Percentiles rank a stretch among this genome's conserved stretches.
Evolutionary conservation across 305 asterid species (phyloP).

Genomic region (Fraxinus baroniana): DNA sequence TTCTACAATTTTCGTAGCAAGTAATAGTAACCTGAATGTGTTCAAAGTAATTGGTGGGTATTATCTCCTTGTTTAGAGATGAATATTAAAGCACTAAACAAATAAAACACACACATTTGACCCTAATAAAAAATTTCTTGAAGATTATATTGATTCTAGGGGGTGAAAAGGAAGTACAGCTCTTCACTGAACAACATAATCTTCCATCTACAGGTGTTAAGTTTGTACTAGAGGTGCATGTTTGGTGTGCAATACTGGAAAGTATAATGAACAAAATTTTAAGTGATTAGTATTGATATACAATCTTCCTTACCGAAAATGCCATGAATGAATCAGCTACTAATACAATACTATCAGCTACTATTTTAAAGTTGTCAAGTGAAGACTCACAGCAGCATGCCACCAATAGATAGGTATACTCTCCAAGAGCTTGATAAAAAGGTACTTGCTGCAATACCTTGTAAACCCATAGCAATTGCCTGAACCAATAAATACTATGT

Average conservation of each 20-base stretch:
- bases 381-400: slow-evolving; percentile 82
- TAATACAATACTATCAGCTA: not conserved
- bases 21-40: not conserved
- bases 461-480: slow-evolving; percentile 74
- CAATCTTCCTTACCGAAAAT: not conserved
- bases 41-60: not conserved
- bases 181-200: not conserved
- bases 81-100: slow-evolving; percentile 1
- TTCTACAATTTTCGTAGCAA: not conserved
- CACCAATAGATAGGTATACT: slow-evolving; percentile 70
- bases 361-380: slow-evolving; percentile 14
- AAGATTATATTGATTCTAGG: not conserved
- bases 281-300: not conserved
- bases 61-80: not conserved
- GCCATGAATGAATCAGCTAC: slow-evolving; percentile 1
- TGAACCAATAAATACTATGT: slow-evolving; percentile 37
- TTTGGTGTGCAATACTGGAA: not conserved
- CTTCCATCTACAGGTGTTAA: not conserved
- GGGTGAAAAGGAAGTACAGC: not conserved
- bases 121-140: not conserved
- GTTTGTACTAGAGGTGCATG: not conserved
- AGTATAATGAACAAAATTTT: not conserved
- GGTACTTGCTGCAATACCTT: slow-evolving; percentile 63
- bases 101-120: not conserved
- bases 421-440: slow-evolving; percentile 38